Percentiles rank a stretch among this genome's conserved stretches.
phyloP scores from a whole-genome alignment of 2,329 filamentous ascomycete species.

The Ascochyta fabae region DNA sequence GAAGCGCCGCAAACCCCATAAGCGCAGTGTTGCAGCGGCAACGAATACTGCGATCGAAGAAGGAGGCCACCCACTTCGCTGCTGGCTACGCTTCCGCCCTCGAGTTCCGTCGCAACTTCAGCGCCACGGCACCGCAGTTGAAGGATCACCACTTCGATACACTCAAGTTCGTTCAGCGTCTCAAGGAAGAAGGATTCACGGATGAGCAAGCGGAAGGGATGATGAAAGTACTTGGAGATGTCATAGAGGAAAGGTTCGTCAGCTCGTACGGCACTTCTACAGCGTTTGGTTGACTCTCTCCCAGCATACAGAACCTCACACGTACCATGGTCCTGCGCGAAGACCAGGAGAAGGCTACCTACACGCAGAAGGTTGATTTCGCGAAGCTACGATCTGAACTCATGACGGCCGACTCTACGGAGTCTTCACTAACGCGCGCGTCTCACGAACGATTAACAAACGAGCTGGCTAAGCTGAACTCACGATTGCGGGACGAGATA shows the following conservation, averaged over 20 bases:
- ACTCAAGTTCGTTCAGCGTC: slow-evolving; percentile 90
- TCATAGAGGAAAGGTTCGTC: slow-evolving; percentile 86
- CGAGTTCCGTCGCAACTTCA: slow-evolving; percentile 59
- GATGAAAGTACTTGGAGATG: slow-evolving; percentile 96
- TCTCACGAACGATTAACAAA: slow-evolving; percentile 93
- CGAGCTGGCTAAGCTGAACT: slow-evolving; percentile 92
- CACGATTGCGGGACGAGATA: slow-evolving; percentile 89
- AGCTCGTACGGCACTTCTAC: neutral
- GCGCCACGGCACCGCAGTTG: slow-evolving; percentile 65
- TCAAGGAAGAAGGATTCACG: slow-evolving; percentile 91
- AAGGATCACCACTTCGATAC: slow-evolving; percentile 98
- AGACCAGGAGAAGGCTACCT: slow-evolving; percentile 80
- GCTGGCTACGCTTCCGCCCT: slow-evolving; percentile 11
- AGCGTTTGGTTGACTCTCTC: neutral
- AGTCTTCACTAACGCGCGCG: slow-evolving; percentile 84
- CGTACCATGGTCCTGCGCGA: slow-evolving; percentile 97
- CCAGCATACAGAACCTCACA: slow-evolving; percentile 91
- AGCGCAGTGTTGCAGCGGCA: slow-evolving; percentile 17
- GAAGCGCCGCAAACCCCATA: slow-evolving; percentile 17
- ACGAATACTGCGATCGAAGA: slow-evolving; percentile 10
- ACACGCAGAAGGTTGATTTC: slow-evolving; percentile 93
- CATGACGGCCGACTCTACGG: slow-evolving; percentile 87
- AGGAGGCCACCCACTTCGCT: slow-evolving; percentile 6
- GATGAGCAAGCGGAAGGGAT: slow-evolving; percentile 96
- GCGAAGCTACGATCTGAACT: slow-evolving; percentile 95